Evolutionary conservation across 2,329 filamentous ascomycete genomes (phyloP), one percentile per base, ranked within the genome.

Genomic region (Botryotinia globosa): DNA sequence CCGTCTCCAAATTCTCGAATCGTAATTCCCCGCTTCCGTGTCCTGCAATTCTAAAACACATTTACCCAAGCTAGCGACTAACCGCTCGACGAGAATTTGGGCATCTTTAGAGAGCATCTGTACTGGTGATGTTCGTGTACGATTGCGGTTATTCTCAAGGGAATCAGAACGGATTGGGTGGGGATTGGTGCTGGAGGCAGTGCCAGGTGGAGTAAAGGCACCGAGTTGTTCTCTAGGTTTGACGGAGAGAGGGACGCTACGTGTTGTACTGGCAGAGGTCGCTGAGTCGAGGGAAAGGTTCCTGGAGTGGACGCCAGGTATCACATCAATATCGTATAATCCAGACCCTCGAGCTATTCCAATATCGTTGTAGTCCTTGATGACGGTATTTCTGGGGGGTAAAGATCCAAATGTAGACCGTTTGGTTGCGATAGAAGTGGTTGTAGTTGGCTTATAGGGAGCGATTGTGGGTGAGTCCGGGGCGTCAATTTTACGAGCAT

Each of bases 1-100:
- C 75, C 91, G 85, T 74, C 93, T 85, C 81, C 92, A 89, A 73
- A 91, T 85, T 71, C 90, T 85, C 67, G 86, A 87, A 76, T 92
- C 88, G 74, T 88, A 82, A 77, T 85, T 85, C 73, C 86, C 82
- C 75, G 83, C 82, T 75, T 87, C 84, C 69, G 85, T 82, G 82
- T 91, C 85, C 73, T 87, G 84, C 74, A 91, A 77, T 44, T 85
- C 87, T 14, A 90, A 80, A 1, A 91, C 87, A 73, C 89, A 91
- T 75, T 85, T 85, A 22, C 89, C 88, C 0, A 91, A 82, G 75
- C 85, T 87, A 2, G 85, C 88, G 37, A 91, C 87, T 3, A 90
- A 82, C 69, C 85, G 83, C 79, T 91, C 87, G 0, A 91, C 86
- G 4, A 90, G 82, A 58, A 85, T 82, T 78, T 88, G 88, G 77